A percentile compares a stretch with the other conserved stretches of the same genome.
phyloP scores from a whole-genome alignment of 2,329 filamentous ascomycete genomes.

The Microcyclospora tardicrescens region DNA sequence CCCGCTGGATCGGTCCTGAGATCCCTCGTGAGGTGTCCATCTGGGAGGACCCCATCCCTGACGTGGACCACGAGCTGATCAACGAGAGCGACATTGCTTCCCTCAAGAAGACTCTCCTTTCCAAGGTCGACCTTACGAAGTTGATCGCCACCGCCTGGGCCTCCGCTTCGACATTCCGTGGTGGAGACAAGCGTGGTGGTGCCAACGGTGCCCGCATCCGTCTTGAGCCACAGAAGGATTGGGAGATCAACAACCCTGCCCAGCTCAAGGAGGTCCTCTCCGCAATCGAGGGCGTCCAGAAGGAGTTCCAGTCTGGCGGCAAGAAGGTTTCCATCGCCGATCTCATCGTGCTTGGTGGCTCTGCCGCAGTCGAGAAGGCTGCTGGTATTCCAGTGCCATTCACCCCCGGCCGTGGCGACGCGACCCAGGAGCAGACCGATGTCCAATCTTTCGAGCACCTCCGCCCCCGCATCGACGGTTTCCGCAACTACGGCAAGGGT shows the following conservation, averaged over 20 bases:
- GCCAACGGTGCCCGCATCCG: slow-evolving; percentile 70
- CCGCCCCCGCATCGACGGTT: slow-evolving; percentile 58
- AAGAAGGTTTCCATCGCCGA: slow-evolving; percentile 72
- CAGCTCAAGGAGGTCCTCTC: slow-evolving; percentile 50
- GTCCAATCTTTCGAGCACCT: slow-evolving; percentile 50
- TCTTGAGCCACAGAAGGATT: slow-evolving; percentile 57
- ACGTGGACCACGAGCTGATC: slow-evolving; percentile 44
- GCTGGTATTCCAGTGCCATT: slow-evolving; percentile 55
- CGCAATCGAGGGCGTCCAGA: slow-evolving; percentile 51
- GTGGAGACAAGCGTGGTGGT: slow-evolving; percentile 68
- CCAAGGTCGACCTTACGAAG: slow-evolving; percentile 45
- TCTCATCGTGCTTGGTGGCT: slow-evolving; percentile 62
- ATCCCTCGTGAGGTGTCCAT: slow-evolving; percentile 54
- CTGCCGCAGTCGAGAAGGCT: slow-evolving; percentile 60
- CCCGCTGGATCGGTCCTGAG: slow-evolving; percentile 63
- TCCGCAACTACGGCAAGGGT: slow-evolving; percentile 64
- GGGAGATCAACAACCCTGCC: slow-evolving; percentile 60
- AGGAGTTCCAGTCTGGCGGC: slow-evolving; percentile 47
- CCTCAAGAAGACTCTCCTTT: slow-evolving; percentile 57
- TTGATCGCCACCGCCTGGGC: slow-evolving; percentile 57
- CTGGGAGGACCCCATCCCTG: slow-evolving; percentile 64
- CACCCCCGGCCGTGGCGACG: slow-evolving; percentile 58
- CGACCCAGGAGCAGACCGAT: slow-evolving; percentile 60
- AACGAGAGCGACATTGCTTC: slow-evolving; percentile 49
- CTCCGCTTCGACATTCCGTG: slow-evolving; percentile 58